A percentile compares a stretch with the other conserved stretches of the same genome.
These are phyloP conservation scores for Cercospora sojina DNA, from an alignment of 2,329 filamentous ascomycete species.

Conservation along the genomic window DNA sequence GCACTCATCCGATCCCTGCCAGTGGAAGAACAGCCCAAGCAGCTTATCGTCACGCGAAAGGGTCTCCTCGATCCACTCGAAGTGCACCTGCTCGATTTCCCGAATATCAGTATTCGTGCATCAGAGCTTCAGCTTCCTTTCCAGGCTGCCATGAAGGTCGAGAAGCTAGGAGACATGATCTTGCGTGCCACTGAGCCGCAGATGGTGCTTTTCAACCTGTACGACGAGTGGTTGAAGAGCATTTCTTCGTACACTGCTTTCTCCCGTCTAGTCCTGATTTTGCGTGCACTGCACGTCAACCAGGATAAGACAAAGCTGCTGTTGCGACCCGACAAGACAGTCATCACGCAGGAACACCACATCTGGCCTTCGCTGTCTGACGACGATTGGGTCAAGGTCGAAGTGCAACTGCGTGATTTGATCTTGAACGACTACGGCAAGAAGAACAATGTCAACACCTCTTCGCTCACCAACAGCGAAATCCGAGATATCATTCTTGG, in stretches of 20 bases:
- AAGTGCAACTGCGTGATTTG: slow-evolving; percentile 89
- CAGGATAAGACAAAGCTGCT: slow-evolving; percentile 98
- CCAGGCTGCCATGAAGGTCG: slow-evolving; percentile 99
- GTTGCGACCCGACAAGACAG: slow-evolving; percentile 91
- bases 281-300: slow-evolving; percentile 94
- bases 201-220: slow-evolving; percentile 99
- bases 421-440: slow-evolving; percentile 99
- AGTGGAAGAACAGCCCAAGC: slow-evolving; percentile 97
- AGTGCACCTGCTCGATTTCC: slow-evolving; percentile 95
- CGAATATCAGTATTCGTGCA: slow-evolving; percentile 96
- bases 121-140: slow-evolving; percentile 96
- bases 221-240: slow-evolving; percentile 97
- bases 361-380: slow-evolving; percentile 95
- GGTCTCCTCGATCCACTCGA: slow-evolving; percentile 95
- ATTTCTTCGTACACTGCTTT: slow-evolving; percentile 99
- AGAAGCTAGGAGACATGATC: slow-evolving; percentile 99
- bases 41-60: slow-evolving; percentile 96
- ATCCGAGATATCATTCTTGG: slow-evolving; percentile 97
- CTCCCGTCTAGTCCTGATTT: slow-evolving; percentile 87
- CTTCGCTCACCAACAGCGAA: slow-evolving; percentile 93
- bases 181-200: slow-evolving; percentile 96
- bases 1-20: slow-evolving; percentile 92
- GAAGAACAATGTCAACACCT: slow-evolving; percentile 99
- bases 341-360: slow-evolving; percentile 97
- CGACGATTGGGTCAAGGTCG: slow-evolving; percentile 99